Evolutionary conservation across 495 filamentous ascomycete genomes (phyloP), one percentile per base, ranked within the genome.

Genomic region (Penicillium malachiteum): DNA sequence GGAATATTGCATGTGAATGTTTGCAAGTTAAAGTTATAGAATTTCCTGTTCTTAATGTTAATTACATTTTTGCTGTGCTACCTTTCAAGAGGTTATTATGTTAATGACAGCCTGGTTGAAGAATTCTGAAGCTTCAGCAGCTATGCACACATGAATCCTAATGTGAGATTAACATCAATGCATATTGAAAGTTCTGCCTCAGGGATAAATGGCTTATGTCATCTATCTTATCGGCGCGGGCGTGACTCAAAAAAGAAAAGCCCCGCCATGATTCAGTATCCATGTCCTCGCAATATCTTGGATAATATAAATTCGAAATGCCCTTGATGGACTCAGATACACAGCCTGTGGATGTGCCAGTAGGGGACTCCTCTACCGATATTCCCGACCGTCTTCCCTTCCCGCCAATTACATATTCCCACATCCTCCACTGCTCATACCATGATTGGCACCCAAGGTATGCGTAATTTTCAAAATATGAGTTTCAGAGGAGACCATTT

Each of bases 361-460:
- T 51, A 7, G 70, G 56, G 9, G 45, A 59, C 0, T 33, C 63
- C 32, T 58, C 52, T 0, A 51, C 56, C 9, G 66, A 66, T 18
- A 49, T 61, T 5, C 66, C 61, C 2, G 63, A 66, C 32, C 72
- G 71, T 34, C 81, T 90, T 30, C 88, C 83, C 37, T 97, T 97
- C 62, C 87, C 89, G 12, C 90, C 91, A 3, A 80, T 96, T 41
- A 89, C 85, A 5, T 84, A 85, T 61, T 82, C 86, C 26, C 94
- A 98, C 64, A 95, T 98, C 61, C 72, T 96, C 35, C 84, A 97
- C 70, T 98, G 94, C 74, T 94, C 94, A 37, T 97, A 92, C 70
- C 88, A 96, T 70, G 81, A 80, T 55, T 98, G 94, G 94, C 88
- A 96, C 60, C 80, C 87, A 52, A 84, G 50, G 81, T 78, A 56